phyloP scores from a whole-genome alignment of 2,329 filamentous ascomycete species.

The Cercospora brassicicola region DNA sequence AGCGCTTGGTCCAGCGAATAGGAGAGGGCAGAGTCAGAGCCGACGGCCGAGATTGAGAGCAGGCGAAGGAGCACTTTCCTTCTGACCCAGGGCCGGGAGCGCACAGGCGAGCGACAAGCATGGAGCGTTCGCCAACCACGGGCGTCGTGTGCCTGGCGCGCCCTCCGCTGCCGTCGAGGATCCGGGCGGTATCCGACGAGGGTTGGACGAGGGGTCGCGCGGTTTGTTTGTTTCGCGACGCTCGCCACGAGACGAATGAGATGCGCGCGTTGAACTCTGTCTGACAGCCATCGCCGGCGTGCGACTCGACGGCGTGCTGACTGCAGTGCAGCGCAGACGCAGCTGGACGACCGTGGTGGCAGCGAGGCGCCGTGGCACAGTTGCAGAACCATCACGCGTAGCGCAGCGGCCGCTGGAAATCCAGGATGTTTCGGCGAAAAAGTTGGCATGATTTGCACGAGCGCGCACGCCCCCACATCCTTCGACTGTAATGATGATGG shows the following conservation, averaged over 20 bases:
- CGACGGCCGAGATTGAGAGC: background rate
- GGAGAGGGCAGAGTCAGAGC: background rate
- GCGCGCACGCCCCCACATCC: background rate
- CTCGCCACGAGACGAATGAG: background rate
- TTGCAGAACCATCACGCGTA: background rate
- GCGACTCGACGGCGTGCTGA: background rate
- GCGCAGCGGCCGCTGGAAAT: background rate
- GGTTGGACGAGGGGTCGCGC: background rate
- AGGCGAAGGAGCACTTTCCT: background rate
- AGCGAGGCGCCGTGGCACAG: background rate
- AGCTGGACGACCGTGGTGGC: background rate
- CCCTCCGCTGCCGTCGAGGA: background rate
- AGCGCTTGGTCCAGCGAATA: conserved; percentile 1
- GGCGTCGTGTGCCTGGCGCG: background rate
- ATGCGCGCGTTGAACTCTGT: background rate
- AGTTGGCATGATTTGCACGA: background rate
- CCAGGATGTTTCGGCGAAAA: background rate
- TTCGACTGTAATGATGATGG: background rate
- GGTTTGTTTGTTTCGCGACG: background rate
- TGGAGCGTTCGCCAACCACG: background rate
- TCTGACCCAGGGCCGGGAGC: background rate
- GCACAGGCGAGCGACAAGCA: background rate
- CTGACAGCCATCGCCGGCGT: background rate
- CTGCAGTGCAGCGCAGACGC: background rate
- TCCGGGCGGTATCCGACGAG: background rate